Evolutionary conservation across 225 moss, liverwort and hornwort species (phyloP), one percentile per base, ranked within the genome.

Genomic region (Bryum argenteum): DNA sequence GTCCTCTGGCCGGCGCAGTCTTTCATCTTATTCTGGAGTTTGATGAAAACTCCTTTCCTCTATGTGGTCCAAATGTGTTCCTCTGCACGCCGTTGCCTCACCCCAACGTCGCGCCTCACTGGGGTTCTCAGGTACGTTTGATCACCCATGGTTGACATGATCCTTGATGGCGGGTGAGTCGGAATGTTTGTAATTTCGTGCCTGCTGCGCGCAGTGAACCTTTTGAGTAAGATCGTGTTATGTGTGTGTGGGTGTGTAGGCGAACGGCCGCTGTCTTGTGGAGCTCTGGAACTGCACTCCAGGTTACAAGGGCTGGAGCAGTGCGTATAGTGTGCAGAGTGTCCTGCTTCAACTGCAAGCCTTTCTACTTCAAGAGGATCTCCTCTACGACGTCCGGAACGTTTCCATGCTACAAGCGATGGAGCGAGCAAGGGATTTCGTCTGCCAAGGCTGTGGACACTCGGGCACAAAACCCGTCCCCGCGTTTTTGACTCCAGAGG

Each of bases 11-110:
- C 45, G 57, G 45, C 33, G 47, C 73, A 45, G 47, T 65, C 65
- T 74, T 74, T 37, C 73, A 65, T 57, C 57, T 74, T 21, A 65
- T 74, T 57, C 65, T 65, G 45, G 16, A 65, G 17, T 74, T 65
- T 57, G 33, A 65, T 38, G 33, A 33, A 33, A 37, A 43, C 16
- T 55, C 56, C 47, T 74, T 74, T 65, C 73, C 65, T 56, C 8
- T 17, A 20, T 33, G 65, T 45, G 73, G 73, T 45, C 65, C 73
- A 20, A 19, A 17, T 1, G 65, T 37, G 33, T 45, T 33, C 65
- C 45, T 74, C 16, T 74, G 65, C 73, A 65, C 57, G 8, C 73
- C 73, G 11, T 44, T 74, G 65, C 65, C 56, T 56, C 73, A 65
- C 64, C 64, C 63, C 44, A 64, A 64, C 54, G 55, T 64, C 19